A percentile compares a stretch with the other conserved stretches of the same genome.
Evolutionary conservation across 805 yeast genomes (phyloP).

Genomic region (Metschnikowia santaceciliae): DNA sequence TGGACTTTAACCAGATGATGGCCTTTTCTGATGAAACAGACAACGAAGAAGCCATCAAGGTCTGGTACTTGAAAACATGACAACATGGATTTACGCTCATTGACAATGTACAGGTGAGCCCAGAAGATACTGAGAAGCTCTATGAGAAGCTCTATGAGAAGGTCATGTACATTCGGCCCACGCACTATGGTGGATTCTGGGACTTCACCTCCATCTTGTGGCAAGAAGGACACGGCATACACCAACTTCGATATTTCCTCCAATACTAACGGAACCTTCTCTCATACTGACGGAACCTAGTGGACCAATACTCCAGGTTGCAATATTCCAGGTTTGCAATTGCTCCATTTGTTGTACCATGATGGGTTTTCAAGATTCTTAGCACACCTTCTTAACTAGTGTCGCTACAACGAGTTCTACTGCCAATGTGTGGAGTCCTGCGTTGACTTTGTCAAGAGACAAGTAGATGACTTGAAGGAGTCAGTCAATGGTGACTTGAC

Average conservation of each 20-base stretch:
- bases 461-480: too few species aligned
- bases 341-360: slow-evolving; percentile 61
- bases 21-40: slow-evolving; percentile 23
- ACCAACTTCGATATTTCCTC: slow-evolving; percentile 53
- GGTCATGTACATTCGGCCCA: slow-evolving; percentile 52
- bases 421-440: too few species aligned
- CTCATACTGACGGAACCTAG: slow-evolving; percentile 73
- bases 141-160: slow-evolving; percentile 42
- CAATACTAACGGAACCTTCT: slow-evolving; percentile 20
- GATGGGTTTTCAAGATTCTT: slow-evolving; percentile 36
- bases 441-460: too few species aligned
- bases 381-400: too few species aligned
- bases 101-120: slow-evolving; percentile 55
- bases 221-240: slow-evolving; percentile 68
- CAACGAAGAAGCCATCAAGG: slow-evolving; percentile 43
- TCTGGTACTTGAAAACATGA: slow-evolving; percentile 53
- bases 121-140: slow-evolving; percentile 55
- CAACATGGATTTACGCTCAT: slow-evolving; percentile 59
- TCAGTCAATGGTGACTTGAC: too few species aligned
- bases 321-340: slow-evolving; percentile 45
- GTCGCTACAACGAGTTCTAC: too few species aligned
- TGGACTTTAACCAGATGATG: slow-evolving; percentile 48
- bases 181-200: slow-evolving; percentile 82
- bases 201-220: slow-evolving; percentile 65
- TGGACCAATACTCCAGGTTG: slow-evolving; percentile 60